Evolutionary conservation across 768 basidiomycete species (phyloP).

Genomic region (Trametes sanguinea): DNA sequence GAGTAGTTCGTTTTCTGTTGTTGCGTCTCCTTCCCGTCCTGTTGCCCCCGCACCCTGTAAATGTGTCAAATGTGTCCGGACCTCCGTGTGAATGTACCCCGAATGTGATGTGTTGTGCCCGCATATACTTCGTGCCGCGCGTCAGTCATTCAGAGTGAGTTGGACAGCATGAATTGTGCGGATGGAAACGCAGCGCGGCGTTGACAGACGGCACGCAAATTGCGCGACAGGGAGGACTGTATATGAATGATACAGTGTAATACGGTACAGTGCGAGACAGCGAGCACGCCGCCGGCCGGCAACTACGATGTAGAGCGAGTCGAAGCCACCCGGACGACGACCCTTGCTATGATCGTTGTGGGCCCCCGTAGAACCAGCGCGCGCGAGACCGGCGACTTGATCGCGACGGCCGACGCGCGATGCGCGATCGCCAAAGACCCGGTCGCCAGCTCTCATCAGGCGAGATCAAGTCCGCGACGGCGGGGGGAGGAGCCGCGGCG

Average conservation of each 20-base stretch:
- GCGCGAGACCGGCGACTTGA: background rate
- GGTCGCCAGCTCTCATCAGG: background rate
- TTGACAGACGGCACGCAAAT: too few relatives aligned
- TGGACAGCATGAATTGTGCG: too few relatives aligned
- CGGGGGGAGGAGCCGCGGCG: background rate
- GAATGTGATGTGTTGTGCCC: background rate
- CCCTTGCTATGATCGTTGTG: too few relatives aligned
- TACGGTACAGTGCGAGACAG: too few relatives aligned
- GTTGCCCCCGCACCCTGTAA: background rate
- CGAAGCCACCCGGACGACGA: too few relatives aligned
- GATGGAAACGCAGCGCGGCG: too few relatives aligned
- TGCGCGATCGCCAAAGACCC: background rate
- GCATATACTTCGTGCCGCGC: background rate
- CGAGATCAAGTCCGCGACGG: background rate
- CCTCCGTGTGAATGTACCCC: background rate
- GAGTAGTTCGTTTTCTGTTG: background rate
- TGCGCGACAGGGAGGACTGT: too few relatives aligned
- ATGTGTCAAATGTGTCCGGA: background rate
- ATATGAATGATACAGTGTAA: too few relatives aligned
- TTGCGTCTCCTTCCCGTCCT: background rate
- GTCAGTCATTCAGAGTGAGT: too few relatives aligned
- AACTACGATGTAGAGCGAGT: too few relatives aligned
- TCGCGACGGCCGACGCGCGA: background rate
- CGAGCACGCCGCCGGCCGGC: too few relatives aligned
- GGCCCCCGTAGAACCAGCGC: too few relatives aligned